These are phyloP conservation scores for Diaporthe sp. DNA, from an alignment of 2,329 filamentous ascomycete genomes.

Conservation along the genomic window DNA sequence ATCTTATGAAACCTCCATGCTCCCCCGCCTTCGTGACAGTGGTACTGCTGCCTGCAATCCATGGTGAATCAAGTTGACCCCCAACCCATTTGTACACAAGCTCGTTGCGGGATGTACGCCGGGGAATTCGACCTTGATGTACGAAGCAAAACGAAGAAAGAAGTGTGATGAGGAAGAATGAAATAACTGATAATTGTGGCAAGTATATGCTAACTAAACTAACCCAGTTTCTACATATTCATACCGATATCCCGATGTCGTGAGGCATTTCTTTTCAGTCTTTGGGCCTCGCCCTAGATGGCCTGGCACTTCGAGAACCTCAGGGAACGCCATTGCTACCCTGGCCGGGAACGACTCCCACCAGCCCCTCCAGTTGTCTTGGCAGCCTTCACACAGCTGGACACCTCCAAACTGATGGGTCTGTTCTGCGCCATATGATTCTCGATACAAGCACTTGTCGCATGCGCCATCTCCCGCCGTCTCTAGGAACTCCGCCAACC, in stretches of 20 bases:
- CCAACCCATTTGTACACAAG: too few species aligned
- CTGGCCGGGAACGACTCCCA: conserved; percentile 13
- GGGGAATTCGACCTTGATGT: too few species aligned
- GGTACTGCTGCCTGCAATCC: too few species aligned
- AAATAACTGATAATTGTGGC: too few species aligned
- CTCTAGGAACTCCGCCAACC: conserved; percentile 37
- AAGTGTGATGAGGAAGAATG: too few species aligned
- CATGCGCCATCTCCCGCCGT: conserved; percentile 30
- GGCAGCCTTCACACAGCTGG: conserved; percentile 35
- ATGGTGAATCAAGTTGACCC: too few species aligned
- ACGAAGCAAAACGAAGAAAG: too few species aligned
- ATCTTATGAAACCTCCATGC: too few species aligned
- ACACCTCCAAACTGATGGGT: conserved; percentile 40
- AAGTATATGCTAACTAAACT: too few species aligned
- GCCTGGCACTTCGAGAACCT: conserved; percentile 13
- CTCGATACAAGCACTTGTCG: conserved; percentile 34
- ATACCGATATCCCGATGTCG: conserved; percentile 15
- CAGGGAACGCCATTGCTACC: conserved; percentile 13
- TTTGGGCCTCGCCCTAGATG: conserved; percentile 12
- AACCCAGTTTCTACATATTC: background rate
- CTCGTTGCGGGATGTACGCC: too few species aligned
- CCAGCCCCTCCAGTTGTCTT: background rate
- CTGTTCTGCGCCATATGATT: conserved; percentile 37
- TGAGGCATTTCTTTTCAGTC: conserved; percentile 1
- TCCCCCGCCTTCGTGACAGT: too few species aligned